phyloP scores from a whole-genome alignment of 345 rosid species.

The Salix exigua region DNA sequence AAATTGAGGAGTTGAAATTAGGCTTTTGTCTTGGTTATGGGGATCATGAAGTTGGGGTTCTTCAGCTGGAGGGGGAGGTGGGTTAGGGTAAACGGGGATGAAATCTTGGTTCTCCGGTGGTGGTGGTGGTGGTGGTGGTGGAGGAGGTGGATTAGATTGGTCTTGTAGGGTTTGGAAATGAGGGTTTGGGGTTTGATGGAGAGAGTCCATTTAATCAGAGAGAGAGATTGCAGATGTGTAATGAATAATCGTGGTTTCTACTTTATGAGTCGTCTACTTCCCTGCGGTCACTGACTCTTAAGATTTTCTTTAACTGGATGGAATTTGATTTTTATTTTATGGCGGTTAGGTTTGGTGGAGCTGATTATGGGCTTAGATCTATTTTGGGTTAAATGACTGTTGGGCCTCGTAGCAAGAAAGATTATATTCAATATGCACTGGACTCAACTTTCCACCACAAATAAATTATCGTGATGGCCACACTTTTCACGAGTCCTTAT shows the following conservation, averaged over 20 bases:
- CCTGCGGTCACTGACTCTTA: neutral
- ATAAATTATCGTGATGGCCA: too few species aligned
- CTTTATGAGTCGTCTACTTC: neutral
- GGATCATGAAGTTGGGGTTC: conserved; percentile 2
- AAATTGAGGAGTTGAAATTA: neutral
- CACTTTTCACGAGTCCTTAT: too few species aligned
- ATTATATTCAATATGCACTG: too few species aligned
- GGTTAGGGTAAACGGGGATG: neutral
- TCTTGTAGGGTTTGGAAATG: conserved; percentile 6
- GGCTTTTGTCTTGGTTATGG: conserved; percentile 7
- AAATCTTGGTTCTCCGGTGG: conserved; percentile 10
- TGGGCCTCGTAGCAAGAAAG: neutral
- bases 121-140: conserved; percentile 3
- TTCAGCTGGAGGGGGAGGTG: conserved; percentile 1
- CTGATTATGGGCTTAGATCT: neutral
- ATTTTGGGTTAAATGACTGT: neutral
- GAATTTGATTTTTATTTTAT: neutral
- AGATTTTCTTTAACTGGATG: neutral
- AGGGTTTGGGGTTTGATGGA: conserved; percentile 2
- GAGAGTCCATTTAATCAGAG: conserved; percentile 9
- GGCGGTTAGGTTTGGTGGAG: too few species aligned
- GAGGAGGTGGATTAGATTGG: neutral
- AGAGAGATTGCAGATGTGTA: neutral
- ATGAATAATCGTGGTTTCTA: neutral
- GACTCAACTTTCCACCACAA: too few species aligned